These are phyloP conservation scores for Limnanthes douglasii DNA, from an alignment of 345 rosid species.

Conservation along the genomic window DNA sequence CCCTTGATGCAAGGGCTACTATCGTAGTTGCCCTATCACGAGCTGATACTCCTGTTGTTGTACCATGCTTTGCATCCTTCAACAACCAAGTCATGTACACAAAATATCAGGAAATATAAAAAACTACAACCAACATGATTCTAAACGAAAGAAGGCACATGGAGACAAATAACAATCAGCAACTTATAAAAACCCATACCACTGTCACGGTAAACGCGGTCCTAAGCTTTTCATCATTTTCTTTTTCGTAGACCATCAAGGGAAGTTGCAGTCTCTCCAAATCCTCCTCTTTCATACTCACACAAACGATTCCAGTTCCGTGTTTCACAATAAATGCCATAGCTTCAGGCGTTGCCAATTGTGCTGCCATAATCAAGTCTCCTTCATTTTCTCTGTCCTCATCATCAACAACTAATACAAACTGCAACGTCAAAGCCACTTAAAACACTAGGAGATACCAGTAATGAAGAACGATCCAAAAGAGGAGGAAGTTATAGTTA, in stretches of 20 bases:
- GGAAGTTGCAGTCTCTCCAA: slow-evolving; percentile 77
- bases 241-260: slow-evolving; percentile 65
- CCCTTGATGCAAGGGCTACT: slow-evolving; percentile 54
- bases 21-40: slow-evolving; percentile 74
- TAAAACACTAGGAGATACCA: too few relatives aligned
- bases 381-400: slow-evolving; percentile 97
- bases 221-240: slow-evolving; percentile 71
- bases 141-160: too few relatives aligned
- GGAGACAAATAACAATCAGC: neutral
- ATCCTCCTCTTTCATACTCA: slow-evolving; percentile 68
- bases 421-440: slow-evolving; percentile 27
- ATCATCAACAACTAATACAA: slow-evolving; percentile 85
- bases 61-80: slow-evolving; percentile 86
- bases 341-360: slow-evolving; percentile 74
- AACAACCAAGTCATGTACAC: too few relatives aligned
- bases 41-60: slow-evolving; percentile 90
- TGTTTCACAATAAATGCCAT: slow-evolving; percentile 95
- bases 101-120: too few relatives aligned
- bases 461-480: too few relatives aligned
- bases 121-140: neutral
- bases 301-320: slow-evolving; percentile 86
- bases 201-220: slow-evolving; percentile 92
- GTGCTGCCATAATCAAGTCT: slow-evolving; percentile 82
- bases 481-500: too few relatives aligned
- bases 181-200: slow-evolving; percentile 27